Percentiles rank a stretch among this genome's conserved stretches.
phyloP scores from a whole-genome alignment of 345 rosid species.

The Cardiospermum halicacabum region DNA sequence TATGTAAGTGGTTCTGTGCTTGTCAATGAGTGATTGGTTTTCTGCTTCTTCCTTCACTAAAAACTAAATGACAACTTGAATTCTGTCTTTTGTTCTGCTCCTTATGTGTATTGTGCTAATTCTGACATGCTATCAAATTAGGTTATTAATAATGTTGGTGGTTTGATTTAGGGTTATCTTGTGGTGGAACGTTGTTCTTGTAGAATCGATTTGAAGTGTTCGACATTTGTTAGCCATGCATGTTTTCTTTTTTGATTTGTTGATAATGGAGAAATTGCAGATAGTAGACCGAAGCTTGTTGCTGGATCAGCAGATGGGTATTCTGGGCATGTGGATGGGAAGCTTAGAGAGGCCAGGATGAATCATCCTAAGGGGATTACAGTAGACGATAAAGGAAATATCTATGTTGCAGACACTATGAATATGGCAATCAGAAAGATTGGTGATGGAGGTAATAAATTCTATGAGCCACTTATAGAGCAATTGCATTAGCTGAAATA shows the following conservation, averaged over 20 bases:
- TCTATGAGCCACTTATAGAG: neutral
- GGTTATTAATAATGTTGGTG: neutral
- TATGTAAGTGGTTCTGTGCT: constrained; percentile 52
- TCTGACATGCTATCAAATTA: neutral
- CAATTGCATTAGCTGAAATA: neutral
- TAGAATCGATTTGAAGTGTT: neutral
- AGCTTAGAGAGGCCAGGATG: constrained; percentile 73
- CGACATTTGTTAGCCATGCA: neutral
- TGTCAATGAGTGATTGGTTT: neutral
- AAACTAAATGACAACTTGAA: neutral
- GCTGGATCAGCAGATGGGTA: constrained; percentile 88
- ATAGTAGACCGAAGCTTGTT: constrained; percentile 76
- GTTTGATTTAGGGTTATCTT: neutral
- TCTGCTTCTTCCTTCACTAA: neutral
- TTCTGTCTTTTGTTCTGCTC: neutral
- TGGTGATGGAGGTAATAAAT: constrained; percentile 70
- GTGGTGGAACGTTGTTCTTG: neutral
- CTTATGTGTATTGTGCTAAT: neutral
- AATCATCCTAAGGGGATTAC: constrained; percentile 90
- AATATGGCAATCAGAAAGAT: constrained; percentile 95
- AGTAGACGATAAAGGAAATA: constrained; percentile 86
- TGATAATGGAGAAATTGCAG: constrained; percentile 29
- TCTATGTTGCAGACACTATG: constrained; percentile 80
- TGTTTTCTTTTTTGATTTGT: constrained; percentile 2
- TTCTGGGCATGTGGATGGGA: constrained; percentile 90